phyloP scores from a whole-genome alignment of 2,329 filamentous ascomycete genomes.

The Bertia moriformis region DNA sequence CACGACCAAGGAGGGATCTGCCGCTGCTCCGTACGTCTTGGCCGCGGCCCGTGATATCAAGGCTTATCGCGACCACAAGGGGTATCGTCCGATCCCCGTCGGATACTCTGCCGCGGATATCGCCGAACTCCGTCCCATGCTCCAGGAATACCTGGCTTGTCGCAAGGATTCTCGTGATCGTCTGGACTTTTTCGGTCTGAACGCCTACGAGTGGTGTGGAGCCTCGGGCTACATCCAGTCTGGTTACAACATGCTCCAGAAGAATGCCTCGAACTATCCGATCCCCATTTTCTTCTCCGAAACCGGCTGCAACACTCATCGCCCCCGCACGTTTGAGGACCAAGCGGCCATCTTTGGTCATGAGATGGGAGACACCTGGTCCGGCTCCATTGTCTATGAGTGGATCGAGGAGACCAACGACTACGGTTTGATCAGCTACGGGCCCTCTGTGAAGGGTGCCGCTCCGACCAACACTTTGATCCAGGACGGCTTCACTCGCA shows the following conservation, averaged over 20 bases:
- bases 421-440: constrained; percentile 71
- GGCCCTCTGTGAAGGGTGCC: constrained; percentile 34
- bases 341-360: constrained; percentile 63
- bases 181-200: constrained; percentile 73
- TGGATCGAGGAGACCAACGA: constrained; percentile 77
- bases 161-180: constrained; percentile 53
- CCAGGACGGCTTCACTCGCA: constrained; percentile 52
- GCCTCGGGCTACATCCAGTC: constrained; percentile 39
- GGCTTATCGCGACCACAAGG: constrained; percentile 60
- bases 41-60: constrained; percentile 71
- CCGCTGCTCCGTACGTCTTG: constrained; percentile 69
- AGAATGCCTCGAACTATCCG: constrained; percentile 53
- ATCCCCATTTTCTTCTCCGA: constrained; percentile 87
- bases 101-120: constrained; percentile 85
- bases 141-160: constrained; percentile 65
- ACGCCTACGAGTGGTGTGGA: constrained; percentile 74
- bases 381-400: constrained; percentile 74
- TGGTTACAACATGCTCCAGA: constrained; percentile 57
- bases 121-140: constrained; percentile 44
- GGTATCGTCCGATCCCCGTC: constrained; percentile 68
- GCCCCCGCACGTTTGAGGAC: constrained; percentile 52
- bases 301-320: constrained; percentile 62
- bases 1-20: constrained; percentile 39
- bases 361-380: constrained; percentile 57
- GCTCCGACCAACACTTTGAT: constrained; percentile 36